Percentiles rank a stretch among this genome's conserved stretches.
Conservation (phyloP, 2,329 filamentous ascomycete species). For the Sclerotinia sclerotiorum region DNA sequence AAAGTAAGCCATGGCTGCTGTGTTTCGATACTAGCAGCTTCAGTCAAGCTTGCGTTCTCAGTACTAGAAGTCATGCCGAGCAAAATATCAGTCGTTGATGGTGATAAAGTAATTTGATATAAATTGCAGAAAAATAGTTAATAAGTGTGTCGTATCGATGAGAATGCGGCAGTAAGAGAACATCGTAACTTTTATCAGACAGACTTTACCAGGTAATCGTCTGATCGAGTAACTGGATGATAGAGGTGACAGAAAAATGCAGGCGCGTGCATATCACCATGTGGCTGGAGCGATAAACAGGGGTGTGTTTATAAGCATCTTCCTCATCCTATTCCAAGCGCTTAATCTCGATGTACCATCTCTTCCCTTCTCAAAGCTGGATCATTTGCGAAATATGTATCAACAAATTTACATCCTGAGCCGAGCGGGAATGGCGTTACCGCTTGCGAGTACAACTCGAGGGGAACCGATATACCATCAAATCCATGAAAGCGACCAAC, state of each 20-base stretch:
- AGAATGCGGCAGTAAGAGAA: no score
- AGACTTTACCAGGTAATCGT: not conserved
- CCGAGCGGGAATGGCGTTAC: no score
- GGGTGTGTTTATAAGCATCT: not conserved
- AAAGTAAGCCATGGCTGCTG: not conserved
- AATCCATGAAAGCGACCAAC: no score
- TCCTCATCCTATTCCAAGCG: not conserved
- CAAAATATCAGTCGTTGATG: not conserved
- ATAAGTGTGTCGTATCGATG: not conserved
- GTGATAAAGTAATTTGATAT: not conserved
- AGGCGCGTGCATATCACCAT: not conserved
- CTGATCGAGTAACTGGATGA: not conserved
- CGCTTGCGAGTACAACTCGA: no score
- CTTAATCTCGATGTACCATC: not conserved
- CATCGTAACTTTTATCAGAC: not conserved
- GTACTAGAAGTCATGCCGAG: not conserved
- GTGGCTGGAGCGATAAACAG: not conserved
- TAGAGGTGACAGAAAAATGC: no score
- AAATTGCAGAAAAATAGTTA: not conserved
- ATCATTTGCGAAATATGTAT: no score
- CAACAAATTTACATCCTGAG: no score
- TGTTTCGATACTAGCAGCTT: not conserved
- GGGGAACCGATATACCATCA: no score
- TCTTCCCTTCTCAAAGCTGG: no score
- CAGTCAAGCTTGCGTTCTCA: no score